phyloP scores from a whole-genome alignment of 805 yeast species.

The Cyberlindnera samutprakarnensis region DNA sequence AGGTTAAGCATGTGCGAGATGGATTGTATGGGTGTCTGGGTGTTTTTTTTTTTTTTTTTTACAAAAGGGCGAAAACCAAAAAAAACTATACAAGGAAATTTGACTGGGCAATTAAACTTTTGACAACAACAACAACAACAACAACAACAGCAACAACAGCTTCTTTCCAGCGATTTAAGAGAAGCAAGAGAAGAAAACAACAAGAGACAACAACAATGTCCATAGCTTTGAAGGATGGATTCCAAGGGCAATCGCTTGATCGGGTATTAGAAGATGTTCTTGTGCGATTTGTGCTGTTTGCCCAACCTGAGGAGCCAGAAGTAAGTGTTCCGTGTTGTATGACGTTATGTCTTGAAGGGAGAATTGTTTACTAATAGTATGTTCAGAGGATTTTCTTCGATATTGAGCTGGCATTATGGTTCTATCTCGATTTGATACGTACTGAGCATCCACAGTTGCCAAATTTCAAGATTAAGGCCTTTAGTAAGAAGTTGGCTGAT shows the following conservation, averaged over 20 bases:
- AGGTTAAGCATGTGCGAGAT: too few relatives aligned
- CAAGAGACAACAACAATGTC: conserved; percentile 44
- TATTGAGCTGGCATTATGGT: conserved; percentile 98
- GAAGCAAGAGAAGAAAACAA: too few relatives aligned
- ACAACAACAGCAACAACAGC: background rate
- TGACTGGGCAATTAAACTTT: too few relatives aligned
- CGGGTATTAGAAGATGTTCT: conserved; percentile 76
- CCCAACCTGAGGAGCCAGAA: conserved; percentile 30
- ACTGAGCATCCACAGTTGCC: conserved; percentile 72
- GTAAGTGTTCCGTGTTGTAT: conserved; percentile 9
- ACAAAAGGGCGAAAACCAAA: too few relatives aligned
- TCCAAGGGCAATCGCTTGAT: conserved; percentile 60
- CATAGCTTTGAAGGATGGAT: conserved; percentile 45
- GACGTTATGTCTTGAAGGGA: background rate
- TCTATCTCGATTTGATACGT: conserved; percentile 78
- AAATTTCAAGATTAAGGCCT: conserved; percentile 63
- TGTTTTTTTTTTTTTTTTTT: too few relatives aligned
- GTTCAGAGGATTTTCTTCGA: conserved; percentile 73
- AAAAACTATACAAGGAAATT: too few relatives aligned
- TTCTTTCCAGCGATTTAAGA: too few relatives aligned
- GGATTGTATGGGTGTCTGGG: too few relatives aligned
- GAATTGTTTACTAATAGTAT: conserved; percentile 17
- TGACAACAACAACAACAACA: too few relatives aligned
- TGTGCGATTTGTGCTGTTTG: conserved; percentile 85
- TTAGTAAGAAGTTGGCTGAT: conserved; percentile 60